Percentiles rank a stretch among this genome's conserved stretches.
Conservation (phyloP, 768 basidiomycete species). For the Boletus rex-veris region DNA sequence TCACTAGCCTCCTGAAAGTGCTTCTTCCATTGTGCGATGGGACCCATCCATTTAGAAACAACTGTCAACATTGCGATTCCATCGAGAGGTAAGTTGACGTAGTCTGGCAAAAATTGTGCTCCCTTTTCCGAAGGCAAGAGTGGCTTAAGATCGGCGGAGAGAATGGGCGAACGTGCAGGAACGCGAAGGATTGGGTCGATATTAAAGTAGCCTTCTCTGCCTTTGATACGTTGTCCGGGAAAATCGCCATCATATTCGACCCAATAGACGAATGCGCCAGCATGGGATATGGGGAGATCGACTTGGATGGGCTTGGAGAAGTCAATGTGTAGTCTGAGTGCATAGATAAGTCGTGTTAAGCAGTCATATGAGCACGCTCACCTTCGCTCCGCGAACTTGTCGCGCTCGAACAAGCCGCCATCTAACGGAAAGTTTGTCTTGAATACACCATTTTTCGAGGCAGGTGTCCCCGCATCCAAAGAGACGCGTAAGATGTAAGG, state of each 20-base stretch:
- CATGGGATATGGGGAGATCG: conserved; percentile 93
- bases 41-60: conserved; percentile 98
- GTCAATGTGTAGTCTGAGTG: conserved; percentile 70
- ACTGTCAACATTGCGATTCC: conserved; percentile 86
- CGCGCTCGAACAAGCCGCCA: conserved; percentile 79
- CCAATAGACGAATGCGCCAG: conserved; percentile 95
- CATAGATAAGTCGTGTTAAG: conserved; percentile 13
- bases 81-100: conserved; percentile 76
- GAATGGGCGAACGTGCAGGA: conserved; percentile 71
- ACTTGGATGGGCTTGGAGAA: conserved; percentile 90
- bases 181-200: conserved; percentile 85
- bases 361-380: conserved; percentile 34
- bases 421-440: conserved; percentile 97
- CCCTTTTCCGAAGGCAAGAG: conserved; percentile 54
- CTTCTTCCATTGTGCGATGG: conserved; percentile 67
- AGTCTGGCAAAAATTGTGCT: conserved; percentile 45
- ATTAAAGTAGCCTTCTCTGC: conserved; percentile 93
- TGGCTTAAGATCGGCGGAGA: conserved; percentile 51
- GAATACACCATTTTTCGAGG: conserved; percentile 86
- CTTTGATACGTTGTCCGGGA: conserved; percentile 62
- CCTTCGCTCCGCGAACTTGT: conserved; percentile 71
- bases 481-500: conserved; percentile 92
- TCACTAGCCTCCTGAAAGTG: conserved; percentile 82
- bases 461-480: conserved; percentile 88
- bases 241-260: conserved; percentile 78